These are phyloP conservation scores for Elongisporangium senticosum DNA, from an alignment of 352 stramenopile genomes.

Conservation along the genomic window DNA sequence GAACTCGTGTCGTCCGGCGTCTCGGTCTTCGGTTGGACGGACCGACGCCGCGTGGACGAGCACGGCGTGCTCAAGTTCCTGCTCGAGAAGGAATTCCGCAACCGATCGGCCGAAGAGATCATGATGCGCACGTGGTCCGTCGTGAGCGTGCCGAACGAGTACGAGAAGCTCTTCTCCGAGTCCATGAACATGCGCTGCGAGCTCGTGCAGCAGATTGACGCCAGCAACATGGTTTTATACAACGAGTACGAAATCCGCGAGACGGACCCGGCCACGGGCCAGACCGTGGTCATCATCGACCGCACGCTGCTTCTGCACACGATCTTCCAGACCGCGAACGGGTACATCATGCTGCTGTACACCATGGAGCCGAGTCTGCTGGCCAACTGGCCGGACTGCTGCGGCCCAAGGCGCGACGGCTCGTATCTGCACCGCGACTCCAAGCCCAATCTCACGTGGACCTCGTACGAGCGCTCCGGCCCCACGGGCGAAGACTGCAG, in stretches of 20 bases:
- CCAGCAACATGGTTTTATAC: conserved; percentile 6
- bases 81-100: neutral
- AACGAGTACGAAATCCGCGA: conserved; percentile 1
- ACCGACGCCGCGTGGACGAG: neutral
- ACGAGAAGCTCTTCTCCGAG: conserved; percentile 2
- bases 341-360: neutral
- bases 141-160: neutral
- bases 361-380: neutral
- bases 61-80: neutral
- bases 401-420: neutral
- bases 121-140: conserved; percentile 4
- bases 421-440: neutral
- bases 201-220: conserved; percentile 5
- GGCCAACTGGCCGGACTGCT: neutral
- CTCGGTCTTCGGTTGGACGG: neutral
- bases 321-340: neutral
- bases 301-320: neutral
- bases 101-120: neutral
- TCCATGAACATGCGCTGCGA: conserved; percentile 3
- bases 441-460: neutral
- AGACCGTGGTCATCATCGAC: neutral
- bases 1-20: neutral
- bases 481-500: conserved; percentile 17
- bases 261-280: neutral
- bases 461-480: neutral